Evolutionary conservation across 768 basidiomycete species (phyloP).

Genomic region (Crassisporium funariophilum): DNA sequence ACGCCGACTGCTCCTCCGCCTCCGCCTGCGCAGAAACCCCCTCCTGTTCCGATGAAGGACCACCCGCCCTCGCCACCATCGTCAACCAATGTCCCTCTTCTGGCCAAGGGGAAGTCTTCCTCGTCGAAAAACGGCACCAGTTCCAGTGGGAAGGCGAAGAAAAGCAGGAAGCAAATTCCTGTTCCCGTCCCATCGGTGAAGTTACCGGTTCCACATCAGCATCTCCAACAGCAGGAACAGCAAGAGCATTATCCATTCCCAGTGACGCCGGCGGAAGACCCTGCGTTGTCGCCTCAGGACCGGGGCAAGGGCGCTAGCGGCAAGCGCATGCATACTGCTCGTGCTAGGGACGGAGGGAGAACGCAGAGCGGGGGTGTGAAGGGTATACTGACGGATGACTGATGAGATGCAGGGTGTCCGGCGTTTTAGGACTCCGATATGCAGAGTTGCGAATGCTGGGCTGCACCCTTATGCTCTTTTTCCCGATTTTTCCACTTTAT

Average conservation of each 20-base stretch:
- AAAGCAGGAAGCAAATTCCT: conserved; percentile 44
- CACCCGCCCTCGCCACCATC: conserved; percentile 19
- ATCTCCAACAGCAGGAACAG: conserved; percentile 13
- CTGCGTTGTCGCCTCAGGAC: conserved; percentile 11
- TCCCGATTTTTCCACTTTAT: too few relatives aligned
- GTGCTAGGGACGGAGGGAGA: conserved; percentile 77
- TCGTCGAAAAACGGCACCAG: conserved; percentile 9
- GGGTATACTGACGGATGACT: conserved; percentile 58
- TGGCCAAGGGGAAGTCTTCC: conserved; percentile 19
- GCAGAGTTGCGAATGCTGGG: too few relatives aligned
- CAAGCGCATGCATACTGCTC: conserved; percentile 66
- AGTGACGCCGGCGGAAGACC: conserved; percentile 43
- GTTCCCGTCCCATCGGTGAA: conserved; percentile 46
- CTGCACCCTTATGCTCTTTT: too few relatives aligned
- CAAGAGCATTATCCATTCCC: conserved; percentile 68
- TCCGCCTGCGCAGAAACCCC: conserved; percentile 27
- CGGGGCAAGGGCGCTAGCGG: conserved; percentile 18
- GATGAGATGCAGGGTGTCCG: conserved; percentile 2
- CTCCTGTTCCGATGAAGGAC: conserved; percentile 11
- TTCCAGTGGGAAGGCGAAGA: conserved; percentile 30
- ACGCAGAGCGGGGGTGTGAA: conserved; percentile 88
- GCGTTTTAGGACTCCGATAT: too few relatives aligned
- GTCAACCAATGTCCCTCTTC: conserved; percentile 11
- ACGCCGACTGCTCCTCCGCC: conserved; percentile 22
- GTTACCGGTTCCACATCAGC: conserved; percentile 28